Base-by-base conservation (phyloP, 371 early-diverging fungal genomes). In the Rhizomucor pusillus region DNA sequence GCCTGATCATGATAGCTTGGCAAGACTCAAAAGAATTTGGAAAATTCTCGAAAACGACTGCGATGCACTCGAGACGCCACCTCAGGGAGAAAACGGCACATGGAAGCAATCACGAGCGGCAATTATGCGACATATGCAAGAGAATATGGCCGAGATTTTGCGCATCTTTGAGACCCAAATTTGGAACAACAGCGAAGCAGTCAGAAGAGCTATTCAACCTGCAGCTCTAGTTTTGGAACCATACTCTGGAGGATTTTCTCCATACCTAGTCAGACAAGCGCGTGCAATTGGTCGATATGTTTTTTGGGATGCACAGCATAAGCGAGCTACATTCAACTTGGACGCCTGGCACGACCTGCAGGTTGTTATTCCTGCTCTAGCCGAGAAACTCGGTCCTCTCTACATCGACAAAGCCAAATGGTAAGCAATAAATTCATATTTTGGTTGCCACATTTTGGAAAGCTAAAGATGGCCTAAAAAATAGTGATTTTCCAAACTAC, bases 211-310 rank as follows among this genome's bases (percentile, higher is more conserved):
- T 1, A 20, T 50, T 7, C 13, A 50, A 12, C 19, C 35, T 40
- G 51, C 37, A 14, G 14, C 37, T 18, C 23, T 37, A 0, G 39
- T 45, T 24, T 23, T 48, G 14, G 7, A 39, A 25, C 56, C 56
- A 2, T 49, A 43, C 33, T 50, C 48, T 11, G 56, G 50, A 22
- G 56, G 56, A 23, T 50, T 49, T n/a, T 49, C 56, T 5, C 50
- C 39, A 11, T 23, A 18, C n/a, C 19, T 56, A 13, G 41, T 43
- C 1, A 14, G 49, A 6, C 22, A 10, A 12, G 50, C 50, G 5
- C 23, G 25, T 14, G 2, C 11, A n/a, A 7, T 56, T 9, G 50
- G 16, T 1, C 37, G 19, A 13, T 13, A 34, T 1, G 2, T 49
- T 7, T 34, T 49, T 10, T 49, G 50, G 56, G 56, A 49, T 22